Evolutionary conservation across 2,329 filamentous ascomycete species (phyloP), one percentile per base, ranked within the genome.

Genomic region (Beauveria asiatica): DNA sequence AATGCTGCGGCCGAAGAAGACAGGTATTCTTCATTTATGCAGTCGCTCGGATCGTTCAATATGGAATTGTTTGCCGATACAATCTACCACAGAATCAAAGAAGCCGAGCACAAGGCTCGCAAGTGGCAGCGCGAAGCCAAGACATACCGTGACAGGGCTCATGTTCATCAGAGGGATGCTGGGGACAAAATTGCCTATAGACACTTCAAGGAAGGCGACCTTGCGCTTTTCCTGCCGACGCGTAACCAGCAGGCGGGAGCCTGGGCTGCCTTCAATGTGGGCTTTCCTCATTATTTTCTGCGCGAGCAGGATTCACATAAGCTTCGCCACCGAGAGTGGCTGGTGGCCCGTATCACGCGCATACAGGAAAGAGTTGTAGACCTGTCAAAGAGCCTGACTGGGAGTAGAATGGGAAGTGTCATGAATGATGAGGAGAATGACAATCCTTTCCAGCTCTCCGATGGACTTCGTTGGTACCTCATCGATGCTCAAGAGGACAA

Each of bases 211-310:
- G 92, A 97, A 73, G 93, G 94, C 8, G 94, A 99, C 69, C 80
- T 99, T 16, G 94, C 93, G 13, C 75, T 99, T 2, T 99, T 99
- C 76, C 76, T 99, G 45, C 94, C 94, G 0, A 99, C 94, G 0
- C 83, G 93, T 41, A 97, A 97, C 70, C 92, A 97, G 74, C 90
- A 89, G 42, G 94, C 92, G 5, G 89, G 93, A 17, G 93, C 94
- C 0, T 99, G 94, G 94, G 94, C 94, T 5, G 94, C 94, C 0
- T 99, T 99, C 81, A 99, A 99, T 68, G 90, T 99, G 37, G 93
- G 92, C 1, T 96, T 93, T 62, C 94, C 94, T 9, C 94, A 99
- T 72, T 97, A 94, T 76, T 99, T 99, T 76, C 80, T 99, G 3
- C 89, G 92, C 41, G 94, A 99, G 73, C 89, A 95, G 71, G 93